Conservation (phyloP, 2,329 filamentous ascomycete genomes). For the Ophiostoma piceae region DNA sequence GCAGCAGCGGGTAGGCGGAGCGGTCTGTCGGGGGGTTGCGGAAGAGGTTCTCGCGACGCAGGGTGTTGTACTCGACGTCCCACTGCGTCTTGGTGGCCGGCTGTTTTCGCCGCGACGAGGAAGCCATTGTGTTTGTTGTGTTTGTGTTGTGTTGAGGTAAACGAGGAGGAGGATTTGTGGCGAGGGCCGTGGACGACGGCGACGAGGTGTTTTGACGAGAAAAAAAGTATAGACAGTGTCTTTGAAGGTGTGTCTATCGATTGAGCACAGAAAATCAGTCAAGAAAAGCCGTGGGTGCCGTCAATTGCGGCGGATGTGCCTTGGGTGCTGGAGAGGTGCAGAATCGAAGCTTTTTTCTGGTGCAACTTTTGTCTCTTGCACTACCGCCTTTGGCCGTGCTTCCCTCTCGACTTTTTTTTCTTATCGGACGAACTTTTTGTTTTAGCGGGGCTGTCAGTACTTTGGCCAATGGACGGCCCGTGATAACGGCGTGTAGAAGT, state of each 20-base stretch:
- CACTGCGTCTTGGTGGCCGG: conserved; percentile 61
- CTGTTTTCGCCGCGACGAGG: conserved; percentile 26
- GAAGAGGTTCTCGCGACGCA: conserved; percentile 84
- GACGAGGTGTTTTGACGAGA: not conserved
- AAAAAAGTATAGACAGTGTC: not conserved
- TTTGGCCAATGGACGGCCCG: not conserved
- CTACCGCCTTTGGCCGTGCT: conserved; percentile 11
- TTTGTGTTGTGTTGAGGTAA: not conserved
- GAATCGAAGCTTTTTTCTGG: conserved; percentile 18
- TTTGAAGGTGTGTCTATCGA: not conserved
- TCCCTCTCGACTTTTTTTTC: conserved; percentile 22
- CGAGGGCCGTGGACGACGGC: not conserved
- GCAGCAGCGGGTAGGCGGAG: conserved; percentile 80
- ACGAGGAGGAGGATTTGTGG: conserved; percentile 4
- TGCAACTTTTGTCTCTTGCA: not conserved
- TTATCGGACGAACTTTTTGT: conserved; percentile 22
- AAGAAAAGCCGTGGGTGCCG: not conserved
- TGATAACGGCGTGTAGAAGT: not conserved
- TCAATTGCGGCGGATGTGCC: conserved; percentile 12
- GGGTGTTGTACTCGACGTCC: conserved; percentile 80
- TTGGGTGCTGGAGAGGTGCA: not conserved
- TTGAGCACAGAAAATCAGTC: not conserved
- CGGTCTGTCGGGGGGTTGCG: conserved; percentile 79
- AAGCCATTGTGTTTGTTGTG: conserved; percentile 21
- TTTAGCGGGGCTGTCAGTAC: not conserved